Evolutionary conservation across 257 asterid genomes (phyloP), one percentile per base, ranked within the genome.

Genomic region (Penstemon davidsonii): DNA sequence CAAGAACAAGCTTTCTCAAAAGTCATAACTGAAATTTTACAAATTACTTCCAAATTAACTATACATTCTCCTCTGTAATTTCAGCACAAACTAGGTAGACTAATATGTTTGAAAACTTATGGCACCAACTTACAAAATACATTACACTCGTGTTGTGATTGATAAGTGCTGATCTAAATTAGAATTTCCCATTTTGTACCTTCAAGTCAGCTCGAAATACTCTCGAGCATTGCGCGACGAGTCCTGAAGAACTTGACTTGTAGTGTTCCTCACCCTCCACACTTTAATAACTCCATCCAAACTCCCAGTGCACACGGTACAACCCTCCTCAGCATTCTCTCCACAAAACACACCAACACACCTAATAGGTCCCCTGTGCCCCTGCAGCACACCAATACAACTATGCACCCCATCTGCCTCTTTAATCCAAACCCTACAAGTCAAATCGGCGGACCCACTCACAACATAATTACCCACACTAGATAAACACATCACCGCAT

Each of bases 321-420:
- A 90, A 0, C 88, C 93, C 37, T 84, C 96, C 33, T 84, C 87
- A 37, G 41, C 86, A 3, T 52, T 61, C 68, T 86, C 96, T n/a
- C 71, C 75, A 0, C 83, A 60, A 15, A 85, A 78, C 3, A 80
- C 87, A 0, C 88, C 69, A 6, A 86, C 75, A 42, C 98, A 88
- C 79, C 95, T 75, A 8, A 92, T 72, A 1, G 97, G 97, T 0
- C 98, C 96, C 73, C 94, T 79, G n/a, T 92, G 98, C 1, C 98
- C 97, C 46, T 80, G 84, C 73, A 92, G 66, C 50, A 85, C 86
- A 5, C 96, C 96, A 2, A 90, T 40, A 49, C 96, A 92, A 0
- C 77, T 64, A 37, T 90, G 98, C 6, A 72, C 77, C 38, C 96
- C 88, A 25, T 84, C 97, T 41, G 52, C 53, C 43, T 85, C 98